A percentile compares a stretch with the other conserved stretches of the same genome.
These are phyloP conservation scores for Tagetes patula DNA, from an alignment of 129 eudicot genomes.

Conservation along the genomic window DNA sequence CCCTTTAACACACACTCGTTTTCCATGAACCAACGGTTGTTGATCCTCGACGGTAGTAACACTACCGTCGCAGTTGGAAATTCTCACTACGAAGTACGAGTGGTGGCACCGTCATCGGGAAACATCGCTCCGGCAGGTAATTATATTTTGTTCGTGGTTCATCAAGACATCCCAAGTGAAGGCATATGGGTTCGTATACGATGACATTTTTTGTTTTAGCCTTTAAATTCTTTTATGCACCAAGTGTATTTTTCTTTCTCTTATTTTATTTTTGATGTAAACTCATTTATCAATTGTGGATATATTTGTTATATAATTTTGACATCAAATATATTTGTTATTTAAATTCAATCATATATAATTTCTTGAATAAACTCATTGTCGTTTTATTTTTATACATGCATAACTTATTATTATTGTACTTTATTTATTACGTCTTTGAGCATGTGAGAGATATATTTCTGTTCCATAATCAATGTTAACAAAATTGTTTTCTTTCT, in stretches of 20 bases:
- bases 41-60: constrained; percentile 43
- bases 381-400: background rate
- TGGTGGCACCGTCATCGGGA: constrained; percentile 45
- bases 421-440: background rate
- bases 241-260: background rate
- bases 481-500: background rate
- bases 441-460: background rate
- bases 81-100: constrained; percentile 42
- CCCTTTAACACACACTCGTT: constrained; percentile 75
- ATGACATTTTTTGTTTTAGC: constrained; percentile 12
- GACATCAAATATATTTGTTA: background rate
- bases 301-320: background rate
- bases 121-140: constrained; percentile 68
- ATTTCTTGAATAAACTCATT: background rate
- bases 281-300: constrained; percentile 27
- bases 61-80: constrained; percentile 31
- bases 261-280: background rate
- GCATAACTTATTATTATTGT: background rate
- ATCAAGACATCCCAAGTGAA: constrained; percentile 64
- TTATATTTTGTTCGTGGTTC: constrained; percentile 66
- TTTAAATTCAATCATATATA: background rate
- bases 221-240: background rate
- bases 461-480: background rate
- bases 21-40: constrained; percentile 77
- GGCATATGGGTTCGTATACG: constrained; percentile 68